Evolutionary conservation across 257 asterid species (phyloP), one percentile per base, ranked within the genome.

Genomic region (Verbena officinalis): DNA sequence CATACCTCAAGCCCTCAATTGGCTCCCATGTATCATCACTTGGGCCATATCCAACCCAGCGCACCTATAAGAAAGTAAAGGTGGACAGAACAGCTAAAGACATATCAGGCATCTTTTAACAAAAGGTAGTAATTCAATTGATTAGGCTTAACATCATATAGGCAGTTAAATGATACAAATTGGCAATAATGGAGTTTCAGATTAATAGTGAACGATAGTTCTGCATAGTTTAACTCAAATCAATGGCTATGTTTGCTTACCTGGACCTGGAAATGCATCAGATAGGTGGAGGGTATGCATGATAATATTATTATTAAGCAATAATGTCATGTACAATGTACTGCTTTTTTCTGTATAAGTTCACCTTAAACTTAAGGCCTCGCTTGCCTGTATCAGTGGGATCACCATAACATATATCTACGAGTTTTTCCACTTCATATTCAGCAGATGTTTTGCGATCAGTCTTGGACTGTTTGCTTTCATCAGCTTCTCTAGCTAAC

Each of bases 1-100:
- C 73, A 38, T 64, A 77, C 86, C 81, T 57, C 65, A 81, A 63
- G 53, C 56, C 27, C 57, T 69, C 63, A 65, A 77, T 54, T 62
- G 86, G 77, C 69, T 81, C 86, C 86, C 86, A 81, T 39, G 86
- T 81, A 67, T 81, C 86, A 15, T 77, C 79, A 34, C 68, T 49
- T 51, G 81, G 77, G 51, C 77, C 77, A 72, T 81, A 81, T 60
- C 86, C 86, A 40, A 60, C 54, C 86, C 86, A 81, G 3, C 86
- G 75, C 72, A 81, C 81, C 86, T 81, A 53, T 61, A 74, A 71
- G 72, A 56, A 38, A 55, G 60, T 66, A 42, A 62, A 55, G 42
- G 44, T 64, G 21, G 59, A 68, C 53, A 30, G 33, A 38, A 62
- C 31, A 36, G 42, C 46, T 59, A 11, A 60, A 55, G 55, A 20